Evolutionary conservation across 2,329 filamentous ascomycete genomes (phyloP).

Genomic region (Ophiostoma montium): DNA sequence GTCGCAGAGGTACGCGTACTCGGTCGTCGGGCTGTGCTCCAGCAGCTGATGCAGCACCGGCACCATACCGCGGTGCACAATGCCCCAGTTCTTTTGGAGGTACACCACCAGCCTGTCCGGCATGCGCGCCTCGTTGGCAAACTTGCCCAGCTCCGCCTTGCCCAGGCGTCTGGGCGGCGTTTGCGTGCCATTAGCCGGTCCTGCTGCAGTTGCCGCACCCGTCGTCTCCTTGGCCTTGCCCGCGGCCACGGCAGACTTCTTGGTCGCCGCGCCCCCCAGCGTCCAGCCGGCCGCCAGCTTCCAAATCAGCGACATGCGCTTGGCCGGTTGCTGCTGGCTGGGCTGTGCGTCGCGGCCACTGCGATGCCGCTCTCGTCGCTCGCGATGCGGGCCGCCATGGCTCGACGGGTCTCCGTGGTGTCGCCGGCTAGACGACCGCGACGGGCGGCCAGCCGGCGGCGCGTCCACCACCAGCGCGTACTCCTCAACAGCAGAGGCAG

Average conservation of each 20-base stretch:
- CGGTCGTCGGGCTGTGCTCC: constrained; percentile 47
- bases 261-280: not conserved
- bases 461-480: too few species aligned
- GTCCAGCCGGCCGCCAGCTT: not conserved
- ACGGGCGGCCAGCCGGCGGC: too few species aligned
- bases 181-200: not conserved
- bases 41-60: constrained; percentile 49
- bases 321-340: not conserved
- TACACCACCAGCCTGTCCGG: constrained; percentile 51
- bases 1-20: constrained; percentile 68
- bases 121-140: constrained; percentile 63
- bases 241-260: not conserved
- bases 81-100: constrained; percentile 44
- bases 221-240: not conserved
- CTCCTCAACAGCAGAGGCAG: too few species aligned
- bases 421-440: too few species aligned
- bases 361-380: constrained; percentile 3
- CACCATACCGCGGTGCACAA: constrained; percentile 45
- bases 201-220: too few species aligned
- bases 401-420: too few species aligned
- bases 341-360: not conserved
- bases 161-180: constrained; percentile 15
- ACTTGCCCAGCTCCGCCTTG: constrained; percentile 53
- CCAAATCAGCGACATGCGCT: not conserved
- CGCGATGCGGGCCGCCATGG: constrained; percentile 2